Evolutionary conservation across 306 rosid genomes (phyloP).

Genomic region (Dryas drummondii): DNA sequence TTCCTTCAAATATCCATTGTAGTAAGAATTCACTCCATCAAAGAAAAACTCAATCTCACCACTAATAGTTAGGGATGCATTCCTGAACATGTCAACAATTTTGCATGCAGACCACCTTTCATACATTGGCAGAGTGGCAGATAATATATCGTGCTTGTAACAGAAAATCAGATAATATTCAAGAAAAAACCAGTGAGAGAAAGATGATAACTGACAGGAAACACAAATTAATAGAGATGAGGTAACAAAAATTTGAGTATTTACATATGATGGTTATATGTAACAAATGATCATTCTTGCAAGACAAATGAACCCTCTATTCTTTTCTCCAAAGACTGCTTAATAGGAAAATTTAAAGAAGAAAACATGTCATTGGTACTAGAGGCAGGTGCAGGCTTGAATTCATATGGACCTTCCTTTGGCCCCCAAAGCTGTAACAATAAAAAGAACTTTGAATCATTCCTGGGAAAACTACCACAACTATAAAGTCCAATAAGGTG

Average conservation of each 20-base stretch:
- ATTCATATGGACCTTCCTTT: conserved; percentile 81
- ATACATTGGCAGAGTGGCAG: background rate
- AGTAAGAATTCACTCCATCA: background rate
- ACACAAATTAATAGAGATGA: conserved; percentile 22
- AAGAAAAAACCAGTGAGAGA: conserved; percentile 3
- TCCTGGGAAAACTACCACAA: conserved; percentile 5
- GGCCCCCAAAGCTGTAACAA: conserved; percentile 87
- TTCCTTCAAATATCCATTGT: background rate
- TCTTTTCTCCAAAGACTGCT: conserved; percentile 65
- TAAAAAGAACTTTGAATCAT: background rate
- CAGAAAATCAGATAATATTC: background rate
- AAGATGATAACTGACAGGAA: conserved; percentile 8
- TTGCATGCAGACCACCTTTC: background rate
- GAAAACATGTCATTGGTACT: conserved; percentile 59
- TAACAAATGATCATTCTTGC: conserved; percentile 48
- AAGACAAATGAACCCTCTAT: conserved; percentile 87
- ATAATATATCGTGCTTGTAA: background rate
- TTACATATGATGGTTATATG: conserved; percentile 32
- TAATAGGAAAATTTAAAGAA: conserved; percentile 59
- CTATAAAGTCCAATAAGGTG: conserved; percentile 16
- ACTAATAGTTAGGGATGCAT: background rate
- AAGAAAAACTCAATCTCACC: background rate
- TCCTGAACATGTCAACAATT: conserved; percentile 1
- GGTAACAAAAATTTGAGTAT: conserved; percentile 3
- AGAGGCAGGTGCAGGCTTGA: conserved; percentile 73